Percentiles rank a stretch among this genome's conserved stretches.
phyloP scores from a whole-genome alignment of 169 alveolate genomes.

The Eimeria acervulina region DNA sequence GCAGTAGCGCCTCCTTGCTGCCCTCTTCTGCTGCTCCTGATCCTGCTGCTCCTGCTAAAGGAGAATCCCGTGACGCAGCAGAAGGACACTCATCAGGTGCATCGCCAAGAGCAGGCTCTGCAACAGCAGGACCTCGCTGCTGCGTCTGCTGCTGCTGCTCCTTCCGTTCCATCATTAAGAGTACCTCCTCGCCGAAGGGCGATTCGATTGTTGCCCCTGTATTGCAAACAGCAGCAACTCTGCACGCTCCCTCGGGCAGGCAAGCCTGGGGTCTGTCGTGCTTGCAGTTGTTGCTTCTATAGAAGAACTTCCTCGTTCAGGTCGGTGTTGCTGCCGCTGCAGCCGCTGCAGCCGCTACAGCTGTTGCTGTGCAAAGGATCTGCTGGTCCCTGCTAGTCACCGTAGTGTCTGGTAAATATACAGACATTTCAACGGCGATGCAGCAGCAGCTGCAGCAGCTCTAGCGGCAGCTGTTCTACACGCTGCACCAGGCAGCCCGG shows the following conservation, averaged over 20 bases:
- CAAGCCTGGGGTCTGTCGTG: background rate
- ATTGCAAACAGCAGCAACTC: background rate
- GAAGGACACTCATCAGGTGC: background rate
- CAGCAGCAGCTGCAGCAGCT: slow-evolving; percentile 16
- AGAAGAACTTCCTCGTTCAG: background rate
- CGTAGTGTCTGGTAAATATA: background rate
- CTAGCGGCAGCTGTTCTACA: background rate
- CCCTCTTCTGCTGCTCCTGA: background rate
- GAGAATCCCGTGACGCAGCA: background rate
- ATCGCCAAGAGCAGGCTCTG: background rate
- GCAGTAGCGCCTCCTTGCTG: slow-evolving; percentile 28
- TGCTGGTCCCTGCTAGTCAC: background rate
- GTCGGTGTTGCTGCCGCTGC: background rate
- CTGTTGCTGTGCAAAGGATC: background rate
- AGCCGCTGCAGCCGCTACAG: background rate
- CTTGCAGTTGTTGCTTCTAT: background rate
- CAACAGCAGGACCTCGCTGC: background rate
- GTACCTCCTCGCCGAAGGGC: background rate
- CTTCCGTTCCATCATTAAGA: background rate
- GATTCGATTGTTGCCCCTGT: background rate
- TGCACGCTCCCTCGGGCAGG: background rate
- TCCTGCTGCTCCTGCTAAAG: background rate
- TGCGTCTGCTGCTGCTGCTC: background rate
- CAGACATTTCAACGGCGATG: background rate
- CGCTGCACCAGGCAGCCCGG: background rate